Evolutionary conservation across 2,329 filamentous ascomycete species (phyloP).

Genomic region (Diplocarpon rosae): DNA sequence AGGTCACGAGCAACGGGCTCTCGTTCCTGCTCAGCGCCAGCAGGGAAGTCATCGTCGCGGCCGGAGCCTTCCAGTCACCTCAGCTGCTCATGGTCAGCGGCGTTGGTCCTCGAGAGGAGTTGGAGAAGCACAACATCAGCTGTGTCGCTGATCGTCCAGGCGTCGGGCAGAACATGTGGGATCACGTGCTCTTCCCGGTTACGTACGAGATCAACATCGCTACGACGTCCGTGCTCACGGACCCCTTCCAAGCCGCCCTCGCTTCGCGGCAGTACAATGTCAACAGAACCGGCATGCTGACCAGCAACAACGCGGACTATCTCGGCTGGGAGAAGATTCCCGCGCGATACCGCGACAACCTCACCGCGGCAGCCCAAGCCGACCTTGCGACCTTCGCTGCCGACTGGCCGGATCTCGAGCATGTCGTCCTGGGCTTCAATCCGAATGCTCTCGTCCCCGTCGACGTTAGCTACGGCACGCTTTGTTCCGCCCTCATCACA

Average conservation of each 20-base stretch:
- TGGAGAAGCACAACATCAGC: slow-evolving; percentile 35
- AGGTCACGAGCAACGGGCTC: slow-evolving; percentile 27
- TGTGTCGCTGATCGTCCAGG: slow-evolving; percentile 36
- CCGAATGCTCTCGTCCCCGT: background rate
- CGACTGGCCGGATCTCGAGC: background rate
- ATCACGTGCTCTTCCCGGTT: no score
- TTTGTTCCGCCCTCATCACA: background rate
- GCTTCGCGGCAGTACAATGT: background rate
- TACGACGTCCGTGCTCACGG: no score
- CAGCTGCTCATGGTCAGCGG: slow-evolving; percentile 30
- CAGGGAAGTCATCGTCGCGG: slow-evolving; percentile 31
- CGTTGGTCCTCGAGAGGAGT: slow-evolving; percentile 33
- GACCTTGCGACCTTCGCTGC: background rate
- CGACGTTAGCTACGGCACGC: background rate
- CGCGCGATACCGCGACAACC: background rate
- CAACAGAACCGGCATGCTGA: background rate
- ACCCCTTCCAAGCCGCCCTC: no score
- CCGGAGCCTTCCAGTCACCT: slow-evolving; percentile 36
- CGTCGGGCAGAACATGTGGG: slow-evolving; percentile 38
- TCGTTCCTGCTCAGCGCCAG: slow-evolving; percentile 9
- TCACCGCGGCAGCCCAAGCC: background rate
- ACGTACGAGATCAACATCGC: no score
- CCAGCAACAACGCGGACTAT: background rate
- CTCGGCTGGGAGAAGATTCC: background rate
- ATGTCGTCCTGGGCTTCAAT: background rate